A percentile compares a stretch with the other conserved stretches of the same genome.
These are phyloP conservation scores for Pichia norvegensis DNA, from an alignment of 1,139 yeast genomes.

Conservation along the genomic window DNA sequence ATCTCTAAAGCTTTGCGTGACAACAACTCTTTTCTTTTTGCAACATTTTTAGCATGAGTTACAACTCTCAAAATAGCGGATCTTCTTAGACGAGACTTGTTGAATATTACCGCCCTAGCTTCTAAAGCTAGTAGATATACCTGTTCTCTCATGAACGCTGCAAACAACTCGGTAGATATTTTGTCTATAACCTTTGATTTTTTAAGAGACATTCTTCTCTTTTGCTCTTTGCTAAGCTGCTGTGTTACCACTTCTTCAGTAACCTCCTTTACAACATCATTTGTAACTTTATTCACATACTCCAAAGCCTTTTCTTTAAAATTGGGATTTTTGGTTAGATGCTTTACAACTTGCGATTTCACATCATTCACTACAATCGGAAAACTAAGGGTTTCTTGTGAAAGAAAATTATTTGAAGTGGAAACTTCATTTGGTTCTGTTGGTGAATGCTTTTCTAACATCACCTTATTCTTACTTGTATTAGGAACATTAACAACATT, in stretches of 20 bases:
- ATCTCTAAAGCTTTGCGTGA: slow-evolving; percentile 40
- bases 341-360: not conserved
- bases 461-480: no score
- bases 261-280: not conserved
- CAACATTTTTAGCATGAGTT: slow-evolving; percentile 25
- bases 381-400: not conserved
- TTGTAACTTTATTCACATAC: not conserved
- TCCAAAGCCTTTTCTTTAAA: not conserved
- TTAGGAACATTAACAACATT: no score
- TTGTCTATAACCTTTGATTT: slow-evolving; percentile 30
- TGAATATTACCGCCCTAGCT: slow-evolving; percentile 25
- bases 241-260: not conserved
- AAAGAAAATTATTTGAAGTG: no score
- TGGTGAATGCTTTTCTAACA: no score
- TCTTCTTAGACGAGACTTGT: slow-evolving; percentile 20
- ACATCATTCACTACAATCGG: not conserved
- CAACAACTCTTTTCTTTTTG: slow-evolving; percentile 26
- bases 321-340: not conserved
- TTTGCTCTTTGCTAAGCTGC: slow-evolving; percentile 13
- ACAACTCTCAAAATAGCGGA: slow-evolving; percentile 26
- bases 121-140: slow-evolving; percentile 38
- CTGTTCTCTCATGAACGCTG: slow-evolving; percentile 54
- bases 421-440: not conserved
- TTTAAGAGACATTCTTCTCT: slow-evolving; percentile 25
- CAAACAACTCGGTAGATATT: slow-evolving; percentile 42